Percentiles rank a stretch among this genome's conserved stretches.
These are phyloP conservation scores for Hamamelis virginiana DNA, from an alignment of 164 flowering plant species.

Conservation along the genomic window DNA sequence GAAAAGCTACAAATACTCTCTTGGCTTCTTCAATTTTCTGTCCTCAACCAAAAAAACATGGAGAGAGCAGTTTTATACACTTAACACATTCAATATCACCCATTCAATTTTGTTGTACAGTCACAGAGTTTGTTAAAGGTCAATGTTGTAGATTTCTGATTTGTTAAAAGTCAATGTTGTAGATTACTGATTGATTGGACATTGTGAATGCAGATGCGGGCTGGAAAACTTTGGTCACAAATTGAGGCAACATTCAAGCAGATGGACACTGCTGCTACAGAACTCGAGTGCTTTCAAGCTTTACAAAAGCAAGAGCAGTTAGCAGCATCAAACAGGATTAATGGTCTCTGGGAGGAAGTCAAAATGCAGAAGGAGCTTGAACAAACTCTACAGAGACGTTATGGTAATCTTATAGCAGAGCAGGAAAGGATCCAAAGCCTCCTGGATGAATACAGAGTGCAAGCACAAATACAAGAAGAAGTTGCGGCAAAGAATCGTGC, in stretches of 20 bases:
- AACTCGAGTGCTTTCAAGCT: conserved; percentile 87
- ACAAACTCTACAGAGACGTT: conserved; percentile 58
- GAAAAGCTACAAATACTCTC: no score
- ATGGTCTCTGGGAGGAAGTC: conserved; percentile 70
- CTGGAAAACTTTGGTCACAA: conserved; percentile 67
- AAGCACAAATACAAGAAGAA: conserved; percentile 56
- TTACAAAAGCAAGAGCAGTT: conserved; percentile 80
- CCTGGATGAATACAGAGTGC: conserved; percentile 37
- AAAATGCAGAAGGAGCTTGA: conserved; percentile 91
- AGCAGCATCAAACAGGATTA: conserved; percentile 74
- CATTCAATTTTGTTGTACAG: no score
- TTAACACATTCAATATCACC: no score
- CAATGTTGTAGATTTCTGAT: not conserved
- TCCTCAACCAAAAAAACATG: no score
- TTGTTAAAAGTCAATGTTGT: not conserved
- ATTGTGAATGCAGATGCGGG: conserved; percentile 51
- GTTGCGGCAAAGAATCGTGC: conserved; percentile 40
- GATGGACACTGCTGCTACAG: conserved; percentile 88
- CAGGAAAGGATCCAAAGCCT: conserved; percentile 51
- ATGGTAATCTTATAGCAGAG: conserved; percentile 63
- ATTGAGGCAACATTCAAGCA: conserved; percentile 82
- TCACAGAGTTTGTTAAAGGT: no score
- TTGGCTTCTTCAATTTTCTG: no score
- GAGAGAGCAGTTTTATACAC: no score
- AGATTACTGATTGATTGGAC: not conserved